phyloP scores from a whole-genome alignment of 148 eudicot species.

The Fagopyrum tataricum region DNA sequence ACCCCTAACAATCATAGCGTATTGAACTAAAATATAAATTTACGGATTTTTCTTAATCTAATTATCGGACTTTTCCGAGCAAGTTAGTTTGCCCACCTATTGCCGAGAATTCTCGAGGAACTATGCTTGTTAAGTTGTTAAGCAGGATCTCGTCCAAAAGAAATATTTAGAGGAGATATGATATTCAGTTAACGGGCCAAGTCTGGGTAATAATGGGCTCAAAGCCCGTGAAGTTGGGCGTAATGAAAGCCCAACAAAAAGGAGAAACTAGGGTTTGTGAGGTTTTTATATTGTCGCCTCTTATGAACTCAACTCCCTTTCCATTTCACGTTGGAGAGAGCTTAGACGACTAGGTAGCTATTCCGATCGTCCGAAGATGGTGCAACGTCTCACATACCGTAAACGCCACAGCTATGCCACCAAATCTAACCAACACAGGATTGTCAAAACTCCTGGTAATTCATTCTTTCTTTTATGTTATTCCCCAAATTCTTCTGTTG shows the following conservation, averaged over 20 bases:
- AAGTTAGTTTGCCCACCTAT: too few species aligned
- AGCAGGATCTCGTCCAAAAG: too few species aligned
- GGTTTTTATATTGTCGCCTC: constrained; percentile 6
- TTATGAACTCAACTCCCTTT: neutral
- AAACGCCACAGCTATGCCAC: constrained; percentile 57
- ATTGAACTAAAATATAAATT: too few species aligned
- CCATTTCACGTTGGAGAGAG: neutral
- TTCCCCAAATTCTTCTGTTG: neutral
- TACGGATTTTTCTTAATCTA: too few species aligned
- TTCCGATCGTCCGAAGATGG: constrained; percentile 29
- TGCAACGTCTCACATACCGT: constrained; percentile 49
- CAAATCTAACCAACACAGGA: constrained; percentile 55
- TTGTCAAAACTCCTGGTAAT: constrained; percentile 68
- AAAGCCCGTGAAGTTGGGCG: neutral
- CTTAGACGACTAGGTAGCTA: neutral
- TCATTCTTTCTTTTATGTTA: neutral
- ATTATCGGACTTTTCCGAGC: too few species aligned
- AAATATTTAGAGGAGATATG: neutral
- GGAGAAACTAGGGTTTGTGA: neutral
- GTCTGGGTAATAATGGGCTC: neutral
- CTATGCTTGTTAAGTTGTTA: too few species aligned
- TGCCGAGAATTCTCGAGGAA: too few species aligned
- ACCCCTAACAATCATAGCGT: too few species aligned
- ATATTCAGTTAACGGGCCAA: neutral
- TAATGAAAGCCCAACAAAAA: neutral